These are phyloP conservation scores for Cercospora sojina DNA, from an alignment of 2,329 filamentous ascomycete species.

Conservation along the genomic window DNA sequence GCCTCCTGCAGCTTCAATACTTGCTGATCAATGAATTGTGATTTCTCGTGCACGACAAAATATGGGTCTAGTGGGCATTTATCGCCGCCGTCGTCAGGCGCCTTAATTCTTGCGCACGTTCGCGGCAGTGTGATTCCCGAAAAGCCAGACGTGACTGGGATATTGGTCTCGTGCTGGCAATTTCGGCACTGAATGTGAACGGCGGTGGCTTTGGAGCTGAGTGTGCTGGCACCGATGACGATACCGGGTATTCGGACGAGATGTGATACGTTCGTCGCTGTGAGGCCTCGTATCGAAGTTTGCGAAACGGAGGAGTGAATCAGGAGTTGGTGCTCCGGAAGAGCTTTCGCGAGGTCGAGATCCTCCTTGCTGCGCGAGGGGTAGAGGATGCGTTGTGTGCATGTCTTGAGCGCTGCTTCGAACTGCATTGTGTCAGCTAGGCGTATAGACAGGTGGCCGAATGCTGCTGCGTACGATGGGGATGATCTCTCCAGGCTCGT, in stretches of 20 bases:
- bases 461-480: conserved; percentile 64
- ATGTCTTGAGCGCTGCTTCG: conserved; percentile 83
- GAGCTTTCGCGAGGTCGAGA: conserved; percentile 47
- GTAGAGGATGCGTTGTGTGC: conserved; percentile 90
- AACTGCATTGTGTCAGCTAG: conserved; percentile 60
- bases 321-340: conserved; percentile 89
- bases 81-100: conserved; percentile 59
- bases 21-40: conserved; percentile 93
- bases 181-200: conserved; percentile 85
- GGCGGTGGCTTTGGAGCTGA: conserved; percentile 90
- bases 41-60: conserved; percentile 92
- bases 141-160: conserved; percentile 81
- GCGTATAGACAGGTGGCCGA: not conserved
- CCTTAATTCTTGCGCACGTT: conserved; percentile 62
- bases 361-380: conserved; percentile 66
- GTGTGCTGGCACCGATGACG: conserved; percentile 92
- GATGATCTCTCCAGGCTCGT: conserved; percentile 88
- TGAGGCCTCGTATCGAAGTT: conserved; percentile 89
- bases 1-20: conserved; percentile 97
- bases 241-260: conserved; percentile 97
- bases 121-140: conserved; percentile 81
- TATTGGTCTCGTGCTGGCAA: conserved; percentile 69
- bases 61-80: conserved; percentile 93
- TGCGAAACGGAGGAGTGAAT: conserved; percentile 89
- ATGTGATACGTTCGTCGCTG: conserved; percentile 86